Conservation (phyloP, 176 grass and related monocot genomes). For the Poa annua region DNA sequence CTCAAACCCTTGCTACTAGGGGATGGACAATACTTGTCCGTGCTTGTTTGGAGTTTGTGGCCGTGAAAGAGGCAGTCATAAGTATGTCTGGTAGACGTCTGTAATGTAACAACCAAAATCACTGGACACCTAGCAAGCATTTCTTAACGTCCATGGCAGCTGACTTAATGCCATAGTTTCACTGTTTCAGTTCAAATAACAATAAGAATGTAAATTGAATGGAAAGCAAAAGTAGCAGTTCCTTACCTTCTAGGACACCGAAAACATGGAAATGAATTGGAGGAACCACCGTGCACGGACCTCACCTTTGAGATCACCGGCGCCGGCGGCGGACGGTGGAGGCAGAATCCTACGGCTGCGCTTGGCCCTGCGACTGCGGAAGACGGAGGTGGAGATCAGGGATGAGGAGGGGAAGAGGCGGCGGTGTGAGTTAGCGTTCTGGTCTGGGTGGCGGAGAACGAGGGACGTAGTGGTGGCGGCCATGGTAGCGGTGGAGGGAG, state of each 20-base stretch:
- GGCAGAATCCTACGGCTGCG: not conserved
- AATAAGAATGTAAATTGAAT: not conserved
- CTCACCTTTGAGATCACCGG: slow-evolving; percentile 36
- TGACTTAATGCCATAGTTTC: slow-evolving; percentile 1
- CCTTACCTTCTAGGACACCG: not conserved
- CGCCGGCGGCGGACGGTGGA: not conserved
- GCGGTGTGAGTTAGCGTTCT: not conserved
- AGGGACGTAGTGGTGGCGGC: not conserved
- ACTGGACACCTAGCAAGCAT: not conserved
- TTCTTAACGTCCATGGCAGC: not conserved
- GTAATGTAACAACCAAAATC: not conserved
- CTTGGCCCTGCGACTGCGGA: not conserved
- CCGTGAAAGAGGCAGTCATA: not conserved
- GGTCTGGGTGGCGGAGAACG: slow-evolving; percentile 6
- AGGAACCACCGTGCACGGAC: not conserved
- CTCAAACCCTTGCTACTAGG: not conserved
- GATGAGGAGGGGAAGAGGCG: not conserved
- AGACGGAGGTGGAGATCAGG: not conserved
- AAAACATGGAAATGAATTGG: not conserved
- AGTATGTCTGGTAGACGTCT: not conserved
- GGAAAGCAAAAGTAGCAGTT: not conserved
- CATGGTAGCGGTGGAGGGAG: not conserved
- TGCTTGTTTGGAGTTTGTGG: not conserved
- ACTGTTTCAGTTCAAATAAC: not conserved
- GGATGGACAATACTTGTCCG: not conserved